Percentiles rank a stretch among this genome's conserved stretches.
These are phyloP conservation scores for Pseudoscleropodium purum DNA, from an alignment of 225 moss, liverwort and hornwort genomes.

Conservation along the genomic window DNA sequence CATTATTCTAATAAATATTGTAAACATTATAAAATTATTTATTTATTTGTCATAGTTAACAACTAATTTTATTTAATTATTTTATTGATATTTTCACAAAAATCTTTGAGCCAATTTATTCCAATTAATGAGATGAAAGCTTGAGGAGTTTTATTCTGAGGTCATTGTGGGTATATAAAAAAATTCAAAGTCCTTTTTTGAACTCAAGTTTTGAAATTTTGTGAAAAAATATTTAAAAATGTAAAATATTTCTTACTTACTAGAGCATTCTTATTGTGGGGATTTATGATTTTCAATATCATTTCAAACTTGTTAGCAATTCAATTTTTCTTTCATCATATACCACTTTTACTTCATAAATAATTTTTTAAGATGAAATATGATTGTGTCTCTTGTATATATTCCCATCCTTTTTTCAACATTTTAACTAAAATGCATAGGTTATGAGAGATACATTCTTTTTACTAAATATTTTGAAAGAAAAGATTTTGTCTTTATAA, in stretches of 20 bases:
- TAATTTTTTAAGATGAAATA: too few relatives aligned
- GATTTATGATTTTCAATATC: not conserved
- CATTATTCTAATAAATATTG: not conserved
- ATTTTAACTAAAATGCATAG: too few relatives aligned
- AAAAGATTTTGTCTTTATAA: too few relatives aligned
- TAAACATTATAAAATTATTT: not conserved
- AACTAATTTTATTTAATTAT: too few relatives aligned
- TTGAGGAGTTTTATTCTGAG: not conserved
- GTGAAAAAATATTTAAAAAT: not conserved
- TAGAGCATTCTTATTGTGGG: accelerated
- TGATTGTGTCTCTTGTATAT: too few relatives aligned
- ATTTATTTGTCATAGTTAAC: too few relatives aligned
- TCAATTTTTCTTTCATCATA: not conserved
- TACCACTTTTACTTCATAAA: too few relatives aligned
- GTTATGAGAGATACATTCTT: too few relatives aligned
- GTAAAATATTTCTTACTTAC: not conserved
- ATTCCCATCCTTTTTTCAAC: too few relatives aligned
- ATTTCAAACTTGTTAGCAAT: not conserved
- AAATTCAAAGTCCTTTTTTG: not conserved
- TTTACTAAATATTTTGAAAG: too few relatives aligned
- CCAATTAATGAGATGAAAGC: not conserved
- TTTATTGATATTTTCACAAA: not conserved
- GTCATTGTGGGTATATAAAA: not conserved
- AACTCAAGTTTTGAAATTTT: not conserved
- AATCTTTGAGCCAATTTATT: not conserved